Percentiles rank a stretch among this genome's conserved stretches.
Evolutionary conservation across 768 basidiomycete species (phyloP).

Genomic region (Cyathus striatus): DNA sequence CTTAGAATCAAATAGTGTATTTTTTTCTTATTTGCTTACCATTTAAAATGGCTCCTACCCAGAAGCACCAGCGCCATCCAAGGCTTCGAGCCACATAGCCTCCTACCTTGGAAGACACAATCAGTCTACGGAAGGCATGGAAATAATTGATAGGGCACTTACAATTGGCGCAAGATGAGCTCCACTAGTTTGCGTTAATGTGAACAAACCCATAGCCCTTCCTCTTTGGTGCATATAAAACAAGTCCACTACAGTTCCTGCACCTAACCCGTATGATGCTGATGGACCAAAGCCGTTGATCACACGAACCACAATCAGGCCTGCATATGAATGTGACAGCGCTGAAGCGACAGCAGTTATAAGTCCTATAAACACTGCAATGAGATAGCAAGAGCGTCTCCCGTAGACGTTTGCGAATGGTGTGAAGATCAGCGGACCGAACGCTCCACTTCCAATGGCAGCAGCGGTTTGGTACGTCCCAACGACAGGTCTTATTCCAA

Average conservation of each 20-base stretch:
- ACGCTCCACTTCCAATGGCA: slow-evolving; percentile 27
- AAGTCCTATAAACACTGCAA: slow-evolving; percentile 28
- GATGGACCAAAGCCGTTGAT: slow-evolving; percentile 31
- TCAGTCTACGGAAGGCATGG: too few relatives aligned
- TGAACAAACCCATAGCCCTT: slow-evolving; percentile 37
- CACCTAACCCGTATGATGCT: slow-evolving; percentile 30
- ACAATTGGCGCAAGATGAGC: slow-evolving; percentile 37
- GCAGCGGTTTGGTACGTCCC: slow-evolving; percentile 36
- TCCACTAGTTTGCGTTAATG: slow-evolving; percentile 34
- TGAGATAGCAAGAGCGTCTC: slow-evolving; percentile 28
- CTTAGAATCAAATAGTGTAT: neutral
- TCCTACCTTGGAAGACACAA: slow-evolving; percentile 17
- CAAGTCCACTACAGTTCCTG: slow-evolving; percentile 32
- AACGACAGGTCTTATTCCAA: slow-evolving; percentile 26
- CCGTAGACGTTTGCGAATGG: slow-evolving; percentile 37
- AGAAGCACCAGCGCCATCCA: slow-evolving; percentile 42
- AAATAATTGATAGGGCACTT: too few relatives aligned
- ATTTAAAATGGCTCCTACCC: slow-evolving; percentile 37
- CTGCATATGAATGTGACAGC: slow-evolving; percentile 23
- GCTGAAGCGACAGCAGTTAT: slow-evolving; percentile 27
- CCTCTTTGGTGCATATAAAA: slow-evolving; percentile 33
- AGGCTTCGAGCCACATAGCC: slow-evolving; percentile 30
- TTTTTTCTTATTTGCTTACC: slow-evolving; percentile 9
- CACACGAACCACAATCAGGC: slow-evolving; percentile 26
- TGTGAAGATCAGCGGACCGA: slow-evolving; percentile 31